These are phyloP conservation scores for Oryza meridionalis DNA, from an alignment of 176 grass and related monocot genomes.

Conservation along the genomic window DNA sequence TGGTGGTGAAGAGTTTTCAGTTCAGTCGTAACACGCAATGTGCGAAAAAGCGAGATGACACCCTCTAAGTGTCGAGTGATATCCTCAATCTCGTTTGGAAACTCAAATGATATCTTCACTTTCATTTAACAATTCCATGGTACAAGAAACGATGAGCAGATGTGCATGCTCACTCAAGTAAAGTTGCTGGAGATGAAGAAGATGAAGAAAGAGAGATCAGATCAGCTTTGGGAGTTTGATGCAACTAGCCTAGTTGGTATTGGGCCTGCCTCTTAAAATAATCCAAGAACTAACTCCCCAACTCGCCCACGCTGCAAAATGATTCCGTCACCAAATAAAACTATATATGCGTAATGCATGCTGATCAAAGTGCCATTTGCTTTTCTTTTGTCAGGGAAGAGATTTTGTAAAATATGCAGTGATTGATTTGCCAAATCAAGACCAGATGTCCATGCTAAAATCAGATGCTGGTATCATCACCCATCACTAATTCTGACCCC, in stretches of 20 bases:
- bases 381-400: constrained; percentile 28
- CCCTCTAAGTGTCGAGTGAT: constrained; percentile 10
- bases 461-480: constrained; percentile 37
- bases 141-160: constrained; percentile 31
- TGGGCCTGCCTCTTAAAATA: constrained; percentile 48
- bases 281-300: constrained; percentile 47
- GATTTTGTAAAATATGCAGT: constrained; percentile 26
- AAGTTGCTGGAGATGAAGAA: constrained; percentile 44
- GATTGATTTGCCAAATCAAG: constrained; percentile 47
- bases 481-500: constrained; percentile 37
- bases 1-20: neutral
- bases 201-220: constrained; percentile 12
- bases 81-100: constrained; percentile 40
- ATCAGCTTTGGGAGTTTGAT: constrained; percentile 34
- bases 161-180: constrained; percentile 45
- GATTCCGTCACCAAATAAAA: constrained; percentile 44
- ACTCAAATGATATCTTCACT: neutral
- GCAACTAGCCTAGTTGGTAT: constrained; percentile 52
- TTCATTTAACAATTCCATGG: constrained; percentile 34
- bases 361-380: constrained; percentile 37
- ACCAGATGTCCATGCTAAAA: constrained; percentile 20
- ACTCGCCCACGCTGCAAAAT: constrained; percentile 38
- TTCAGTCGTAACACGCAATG: constrained; percentile 18
- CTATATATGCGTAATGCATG: constrained; percentile 16
- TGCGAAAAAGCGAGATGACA: neutral